Evolutionary conservation across 148 eudicot species (phyloP), one percentile per base, ranked within the genome.

Genomic region (Oxyria digyna): DNA sequence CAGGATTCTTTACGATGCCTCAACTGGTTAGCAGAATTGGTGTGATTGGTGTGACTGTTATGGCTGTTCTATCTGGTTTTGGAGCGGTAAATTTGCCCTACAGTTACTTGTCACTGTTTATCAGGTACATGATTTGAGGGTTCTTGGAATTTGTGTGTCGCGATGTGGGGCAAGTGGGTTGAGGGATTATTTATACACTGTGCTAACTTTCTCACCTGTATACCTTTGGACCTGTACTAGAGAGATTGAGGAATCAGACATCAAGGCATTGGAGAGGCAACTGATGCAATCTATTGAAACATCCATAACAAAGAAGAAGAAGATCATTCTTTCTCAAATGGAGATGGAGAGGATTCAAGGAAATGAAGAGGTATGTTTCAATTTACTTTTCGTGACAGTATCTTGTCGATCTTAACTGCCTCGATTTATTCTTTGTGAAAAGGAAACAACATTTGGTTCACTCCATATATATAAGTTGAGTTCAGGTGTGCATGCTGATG

Each of bases 1-100:
- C 83, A 93, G 98, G 98, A 33, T 94, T 94, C 78, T 94, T 94
- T 77, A 89, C 97, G 66, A 94, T 88, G 77, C 82, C 98, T 78
- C 98, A 94, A 77, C 80, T 94, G 80, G 98, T 94, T 57, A 94
- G 98, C 82, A 88, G 98, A 85, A 90, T 94, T 70, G 97, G 97
- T 38, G 98, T 94, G 33, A 90, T 94, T 85, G 98, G 98, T 40
- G 97, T 94, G 72, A 90, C 97, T 11, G 92, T 94, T 46, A 90
- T 94, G 98, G 97, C 98, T 57, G 90, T 94, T 70, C 76, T 94
- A 48, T 94, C 98, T 78, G 96, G 98, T 49, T 93, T 93, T 85
- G 98, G 96, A 74, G 98, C 98, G 75, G 96, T 94, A 59, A 94
- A 94, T 82, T 79, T 94, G 79, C 98, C 98, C 8, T 94, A 94